Evolutionary conservation across 495 filamentous ascomycete genomes (phyloP).

Genomic region (Penicillium waksmanii): DNA sequence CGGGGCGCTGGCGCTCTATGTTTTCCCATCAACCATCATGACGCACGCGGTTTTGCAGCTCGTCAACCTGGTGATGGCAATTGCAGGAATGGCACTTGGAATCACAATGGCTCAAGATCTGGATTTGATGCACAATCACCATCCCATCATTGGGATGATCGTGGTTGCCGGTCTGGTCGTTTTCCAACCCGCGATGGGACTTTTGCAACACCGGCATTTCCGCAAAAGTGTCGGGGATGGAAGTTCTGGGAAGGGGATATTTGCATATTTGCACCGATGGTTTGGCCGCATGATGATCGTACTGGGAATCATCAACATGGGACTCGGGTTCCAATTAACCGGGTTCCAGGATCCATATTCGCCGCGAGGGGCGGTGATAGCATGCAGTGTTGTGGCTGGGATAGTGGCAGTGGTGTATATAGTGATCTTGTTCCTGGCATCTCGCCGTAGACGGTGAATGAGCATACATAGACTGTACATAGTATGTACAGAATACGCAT

Average conservation of each 20-base stretch:
- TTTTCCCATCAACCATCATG: constrained; percentile 39
- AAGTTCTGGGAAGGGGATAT: constrained; percentile 43
- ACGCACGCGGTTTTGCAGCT: constrained; percentile 64
- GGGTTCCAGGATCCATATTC: constrained; percentile 19
- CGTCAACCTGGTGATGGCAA: constrained; percentile 55
- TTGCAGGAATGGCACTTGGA: constrained; percentile 66
- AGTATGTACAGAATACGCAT: not conserved
- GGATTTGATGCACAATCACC: constrained; percentile 26
- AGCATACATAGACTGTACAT: not conserved
- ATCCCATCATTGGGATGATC: constrained; percentile 62
- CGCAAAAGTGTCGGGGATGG: constrained; percentile 36
- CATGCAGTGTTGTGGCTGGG: constrained; percentile 63
- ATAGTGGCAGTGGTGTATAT: constrained; percentile 53
- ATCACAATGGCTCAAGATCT: constrained; percentile 48
- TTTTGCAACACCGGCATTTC: constrained; percentile 63
- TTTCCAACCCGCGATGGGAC: constrained; percentile 67
- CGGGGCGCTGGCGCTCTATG: constrained; percentile 48
- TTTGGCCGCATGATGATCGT: constrained; percentile 64
- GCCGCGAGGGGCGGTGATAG: constrained; percentile 50
- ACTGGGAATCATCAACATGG: constrained; percentile 71
- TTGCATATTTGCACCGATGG: constrained; percentile 70
- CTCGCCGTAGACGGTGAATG: not conserved
- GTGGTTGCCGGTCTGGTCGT: constrained; percentile 55
- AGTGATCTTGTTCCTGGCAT: not conserved
- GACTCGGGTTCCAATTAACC: constrained; percentile 63